A percentile compares a stretch with the other conserved stretches of the same genome.
phyloP scores from a whole-genome alignment of 2,329 filamentous ascomycete species.

The Fusarium robinianum region DNA sequence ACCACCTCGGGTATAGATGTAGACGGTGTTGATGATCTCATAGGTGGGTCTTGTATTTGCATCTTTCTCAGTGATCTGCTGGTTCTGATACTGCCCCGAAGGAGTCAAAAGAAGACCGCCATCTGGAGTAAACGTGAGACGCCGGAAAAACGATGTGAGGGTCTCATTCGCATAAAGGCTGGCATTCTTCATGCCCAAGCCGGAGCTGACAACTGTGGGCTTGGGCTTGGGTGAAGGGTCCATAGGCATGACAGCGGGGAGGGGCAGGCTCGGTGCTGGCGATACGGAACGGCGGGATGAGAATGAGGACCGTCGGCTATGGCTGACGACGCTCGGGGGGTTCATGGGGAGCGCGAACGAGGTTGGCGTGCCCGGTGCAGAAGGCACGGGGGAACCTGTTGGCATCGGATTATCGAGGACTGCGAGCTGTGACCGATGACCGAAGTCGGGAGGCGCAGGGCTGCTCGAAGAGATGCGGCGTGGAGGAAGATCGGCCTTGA shows the following conservation, averaged over 20 bases:
- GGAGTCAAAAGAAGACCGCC: constrained; percentile 93
- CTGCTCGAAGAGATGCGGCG: constrained; percentile 89
- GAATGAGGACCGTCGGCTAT: constrained; percentile 94
- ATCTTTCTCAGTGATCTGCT: constrained; percentile 68
- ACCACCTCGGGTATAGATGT: constrained; percentile 94
- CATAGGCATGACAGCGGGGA: constrained; percentile 94
- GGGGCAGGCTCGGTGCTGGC: constrained; percentile 87
- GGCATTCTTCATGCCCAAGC: constrained; percentile 76
- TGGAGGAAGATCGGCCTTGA: constrained; percentile 86
- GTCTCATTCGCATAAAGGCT: constrained; percentile 97
- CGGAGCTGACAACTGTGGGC: constrained; percentile 57
- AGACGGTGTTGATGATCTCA: constrained; percentile 95
- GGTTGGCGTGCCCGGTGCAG: constrained; percentile 90
- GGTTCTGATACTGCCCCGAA: constrained; percentile 90
- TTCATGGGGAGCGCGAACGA: constrained; percentile 93
- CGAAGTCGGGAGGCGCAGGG: constrained; percentile 84
- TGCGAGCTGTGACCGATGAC: constrained; percentile 67
- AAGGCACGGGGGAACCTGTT: constrained; percentile 82
- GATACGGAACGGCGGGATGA: constrained; percentile 86
- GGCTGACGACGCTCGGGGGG: constrained; percentile 83
- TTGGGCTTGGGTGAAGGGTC: constrained; percentile 84
- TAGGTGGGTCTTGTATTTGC: constrained; percentile 75
- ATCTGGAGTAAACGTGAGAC: constrained; percentile 92
- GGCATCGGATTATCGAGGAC: constrained; percentile 56
- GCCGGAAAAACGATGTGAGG: constrained; percentile 92